A percentile compares a stretch with the other conserved stretches of the same genome.
phyloP scores from a whole-genome alignment of 805 yeast species.

The Schwanniomyces pseudopolymorphus region DNA sequence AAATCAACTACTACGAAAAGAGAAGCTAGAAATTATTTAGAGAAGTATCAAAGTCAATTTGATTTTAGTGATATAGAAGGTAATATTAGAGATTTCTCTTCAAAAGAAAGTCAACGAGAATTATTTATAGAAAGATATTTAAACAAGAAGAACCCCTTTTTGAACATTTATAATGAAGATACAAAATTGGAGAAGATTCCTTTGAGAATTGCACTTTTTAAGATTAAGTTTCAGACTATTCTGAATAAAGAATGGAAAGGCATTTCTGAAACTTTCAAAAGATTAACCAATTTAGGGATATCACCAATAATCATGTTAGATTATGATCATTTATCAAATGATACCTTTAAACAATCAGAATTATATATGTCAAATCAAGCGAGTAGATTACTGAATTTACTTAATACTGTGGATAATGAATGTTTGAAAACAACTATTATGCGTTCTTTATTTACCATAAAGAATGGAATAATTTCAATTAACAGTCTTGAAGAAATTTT shows the following conservation, averaged over 20 bases:
- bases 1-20: slow-evolving; percentile 91
- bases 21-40: slow-evolving; percentile 80
- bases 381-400: slow-evolving; percentile 22
- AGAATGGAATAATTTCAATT: slow-evolving; percentile 11
- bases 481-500: slow-evolving; percentile 30
- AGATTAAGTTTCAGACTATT: slow-evolving; percentile 43
- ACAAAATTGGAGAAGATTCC: slow-evolving; percentile 40
- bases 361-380: slow-evolving; percentile 31
- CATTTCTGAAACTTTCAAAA: slow-evolving; percentile 54
- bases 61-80: slow-evolving; percentile 20
- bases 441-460: slow-evolving; percentile 24
- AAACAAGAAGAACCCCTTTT: slow-evolving; percentile 31
- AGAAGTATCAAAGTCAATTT: slow-evolving; percentile 59
- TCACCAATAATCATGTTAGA: slow-evolving; percentile 71
- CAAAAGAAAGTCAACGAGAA: slow-evolving; percentile 27
- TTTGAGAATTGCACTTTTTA: slow-evolving; percentile 56
- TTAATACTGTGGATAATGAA: slow-evolving; percentile 22
- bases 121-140: slow-evolving; percentile 33
- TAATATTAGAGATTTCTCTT: slow-evolving; percentile 20
- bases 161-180: slow-evolving; percentile 30
- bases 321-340: slow-evolving; percentile 27
- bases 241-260: slow-evolving; percentile 36
- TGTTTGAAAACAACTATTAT: slow-evolving; percentile 23
- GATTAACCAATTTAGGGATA: slow-evolving; percentile 64
- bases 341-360: slow-evolving; percentile 31